Conservation (phyloP, 73 alveolate species). For the Diophrys sp. region DNA sequence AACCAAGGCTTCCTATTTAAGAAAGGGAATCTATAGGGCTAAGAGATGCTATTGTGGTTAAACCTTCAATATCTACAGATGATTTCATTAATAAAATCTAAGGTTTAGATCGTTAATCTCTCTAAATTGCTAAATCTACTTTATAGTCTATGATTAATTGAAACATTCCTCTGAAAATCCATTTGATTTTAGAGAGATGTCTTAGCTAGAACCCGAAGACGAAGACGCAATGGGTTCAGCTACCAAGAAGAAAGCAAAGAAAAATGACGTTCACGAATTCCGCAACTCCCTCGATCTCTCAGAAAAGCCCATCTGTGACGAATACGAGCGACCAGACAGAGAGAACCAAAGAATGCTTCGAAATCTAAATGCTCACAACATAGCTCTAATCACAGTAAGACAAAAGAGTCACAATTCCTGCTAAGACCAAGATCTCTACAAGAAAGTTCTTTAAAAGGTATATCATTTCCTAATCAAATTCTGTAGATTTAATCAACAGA, state of each 20-base stretch:
- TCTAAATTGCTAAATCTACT: too few relatives aligned
- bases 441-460: conserved; percentile 12
- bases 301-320: conserved; percentile 13
- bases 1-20: too few relatives aligned
- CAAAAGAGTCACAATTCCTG: conserved; percentile 1
- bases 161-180: not conserved
- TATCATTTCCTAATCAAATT: conserved; percentile 15
- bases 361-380: conserved; percentile 21
- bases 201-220: not conserved
- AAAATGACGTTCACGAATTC: not conserved
- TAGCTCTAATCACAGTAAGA: conserved; percentile 5
- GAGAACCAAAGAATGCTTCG: conserved; percentile 36
- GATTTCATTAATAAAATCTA: too few relatives aligned
- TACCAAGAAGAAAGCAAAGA: not conserved
- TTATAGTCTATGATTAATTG: too few relatives aligned
- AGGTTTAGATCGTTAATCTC: too few relatives aligned
- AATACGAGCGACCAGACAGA: conserved; percentile 14
- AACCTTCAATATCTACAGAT: too few relatives aligned
- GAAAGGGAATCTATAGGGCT: too few relatives aligned
- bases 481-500: conserved; percentile 10
- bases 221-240: not conserved
- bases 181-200: not conserved
- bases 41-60: too few relatives aligned
- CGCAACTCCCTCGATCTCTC: not conserved
- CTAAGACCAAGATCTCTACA: not conserved